phyloP scores from a whole-genome alignment of 2,329 filamentous ascomycete genomes.

The Byssochlamys sp. region DNA sequence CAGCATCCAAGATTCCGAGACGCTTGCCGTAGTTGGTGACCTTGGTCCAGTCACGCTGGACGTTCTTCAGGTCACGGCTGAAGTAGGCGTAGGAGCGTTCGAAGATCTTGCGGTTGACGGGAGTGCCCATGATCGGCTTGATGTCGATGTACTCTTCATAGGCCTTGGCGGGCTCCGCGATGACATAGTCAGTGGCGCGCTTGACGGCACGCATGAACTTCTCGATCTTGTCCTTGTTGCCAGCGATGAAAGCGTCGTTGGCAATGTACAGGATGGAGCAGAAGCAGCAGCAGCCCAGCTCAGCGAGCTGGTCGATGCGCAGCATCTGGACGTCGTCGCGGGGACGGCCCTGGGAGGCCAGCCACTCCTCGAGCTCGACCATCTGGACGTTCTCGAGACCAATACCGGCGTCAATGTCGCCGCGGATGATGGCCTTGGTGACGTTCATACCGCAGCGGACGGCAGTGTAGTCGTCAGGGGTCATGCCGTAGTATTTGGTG shows the following conservation, averaged over 20 bases:
- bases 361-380: constrained; percentile 73
- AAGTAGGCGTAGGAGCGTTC: constrained; percentile 71
- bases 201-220: constrained; percentile 66
- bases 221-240: constrained; percentile 55
- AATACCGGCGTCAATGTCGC: constrained; percentile 64
- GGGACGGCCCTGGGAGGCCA: constrained; percentile 52
- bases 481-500: constrained; percentile 67
- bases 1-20: constrained; percentile 54
- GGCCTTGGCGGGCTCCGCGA: constrained; percentile 52
- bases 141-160: constrained; percentile 62
- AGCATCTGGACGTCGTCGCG: constrained; percentile 67
- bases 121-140: constrained; percentile 60
- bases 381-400: constrained; percentile 75
- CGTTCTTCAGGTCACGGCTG: constrained; percentile 64
- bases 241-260: constrained; percentile 60
- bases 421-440: constrained; percentile 63
- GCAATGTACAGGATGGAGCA: constrained; percentile 73
- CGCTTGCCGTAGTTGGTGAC: constrained; percentile 68
- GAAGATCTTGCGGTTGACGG: constrained; percentile 68
- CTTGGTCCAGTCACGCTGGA: constrained; percentile 64
- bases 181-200: constrained; percentile 62
- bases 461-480: constrained; percentile 62
- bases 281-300: constrained; percentile 76
- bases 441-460: constrained; percentile 76
- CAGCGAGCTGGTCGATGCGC: constrained; percentile 68